phyloP scores from a whole-genome alignment of 192 early-diverging fungal genomes.

The Backusella sp. region DNA sequence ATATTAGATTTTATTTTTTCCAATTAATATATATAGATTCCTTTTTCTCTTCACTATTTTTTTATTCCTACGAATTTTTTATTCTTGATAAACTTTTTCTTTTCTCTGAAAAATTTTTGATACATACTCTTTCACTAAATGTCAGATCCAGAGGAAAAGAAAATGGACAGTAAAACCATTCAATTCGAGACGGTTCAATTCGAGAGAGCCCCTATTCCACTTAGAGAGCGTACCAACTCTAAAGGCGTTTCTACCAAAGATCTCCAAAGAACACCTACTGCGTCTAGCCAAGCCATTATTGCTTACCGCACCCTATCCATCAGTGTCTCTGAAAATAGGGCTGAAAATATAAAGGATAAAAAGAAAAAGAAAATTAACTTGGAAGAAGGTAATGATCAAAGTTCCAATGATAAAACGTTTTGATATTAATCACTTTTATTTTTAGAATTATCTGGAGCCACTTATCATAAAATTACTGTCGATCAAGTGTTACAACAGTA shows the following conservation, averaged over 20 bases:
- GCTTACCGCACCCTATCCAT: constrained; percentile 49
- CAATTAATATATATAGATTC: not conserved
- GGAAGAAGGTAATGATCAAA: constrained; percentile 10
- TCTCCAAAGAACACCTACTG: not conserved
- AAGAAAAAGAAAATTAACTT: constrained; percentile 1
- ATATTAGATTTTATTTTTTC: not conserved
- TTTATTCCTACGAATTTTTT: not conserved
- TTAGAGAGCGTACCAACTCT: not conserved
- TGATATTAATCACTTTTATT: not conserved
- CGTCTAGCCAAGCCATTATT: constrained; percentile 29
- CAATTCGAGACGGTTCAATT: constrained; percentile 4
- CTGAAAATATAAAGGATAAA: constrained; percentile 15
- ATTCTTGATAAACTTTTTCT: not conserved
- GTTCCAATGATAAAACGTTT: not conserved
- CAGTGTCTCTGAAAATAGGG: constrained; percentile 39
- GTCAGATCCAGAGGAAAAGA: constrained; percentile 7
- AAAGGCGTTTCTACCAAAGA: not conserved
- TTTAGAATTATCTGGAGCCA: constrained; percentile 35
- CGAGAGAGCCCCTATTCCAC: not conserved
- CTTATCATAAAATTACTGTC: constrained; percentile 44
- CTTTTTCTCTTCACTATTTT: not conserved
- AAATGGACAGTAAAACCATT: not conserved
- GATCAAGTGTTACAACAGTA: constrained; percentile 44
- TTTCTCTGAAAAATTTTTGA: not conserved
- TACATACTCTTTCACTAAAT: not conserved